These are phyloP conservation scores for Casuarina equisetifolia DNA, from an alignment of 306 rosid genomes.

Conservation along the genomic window DNA sequence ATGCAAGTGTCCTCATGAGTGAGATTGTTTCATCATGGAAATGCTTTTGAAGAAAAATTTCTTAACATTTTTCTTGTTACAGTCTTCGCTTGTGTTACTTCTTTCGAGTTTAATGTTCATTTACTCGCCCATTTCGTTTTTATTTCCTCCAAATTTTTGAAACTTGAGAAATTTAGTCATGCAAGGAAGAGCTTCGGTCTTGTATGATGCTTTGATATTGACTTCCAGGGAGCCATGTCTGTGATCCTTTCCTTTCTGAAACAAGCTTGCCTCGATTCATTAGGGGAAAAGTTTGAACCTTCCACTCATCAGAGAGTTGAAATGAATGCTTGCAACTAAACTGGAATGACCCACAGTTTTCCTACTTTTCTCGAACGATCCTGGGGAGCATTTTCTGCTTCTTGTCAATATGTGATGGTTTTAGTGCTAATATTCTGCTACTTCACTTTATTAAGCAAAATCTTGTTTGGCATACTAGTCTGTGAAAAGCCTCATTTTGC, in stretches of 20 bases:
- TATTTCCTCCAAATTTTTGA: not conserved
- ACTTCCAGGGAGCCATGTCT: not conserved
- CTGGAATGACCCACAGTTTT: not conserved
- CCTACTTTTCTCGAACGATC: not conserved
- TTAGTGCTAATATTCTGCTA: not conserved
- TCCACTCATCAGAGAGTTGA: not conserved
- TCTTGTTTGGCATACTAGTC: conserved; percentile 2
- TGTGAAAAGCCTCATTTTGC: not conserved
- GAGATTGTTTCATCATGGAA: not conserved
- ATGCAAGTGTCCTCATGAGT: not conserved
- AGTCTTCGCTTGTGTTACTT: too few species aligned
- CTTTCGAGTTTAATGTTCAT: too few species aligned
- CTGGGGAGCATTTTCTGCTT: not conserved
- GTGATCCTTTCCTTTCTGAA: not conserved
- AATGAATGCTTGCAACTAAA: not conserved
- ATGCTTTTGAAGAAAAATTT: not conserved
- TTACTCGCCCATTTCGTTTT: not conserved
- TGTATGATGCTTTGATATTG: not conserved
- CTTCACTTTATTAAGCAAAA: not conserved
- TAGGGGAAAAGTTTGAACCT: too few species aligned
- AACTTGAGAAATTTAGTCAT: too few species aligned
- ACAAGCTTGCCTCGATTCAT: not conserved
- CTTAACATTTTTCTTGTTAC: not conserved
- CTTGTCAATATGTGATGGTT: not conserved
- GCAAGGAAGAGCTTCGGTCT: too few species aligned